phyloP scores from a whole-genome alignment of 139 green algal genomes.

The Tetraselmis striata region DNA sequence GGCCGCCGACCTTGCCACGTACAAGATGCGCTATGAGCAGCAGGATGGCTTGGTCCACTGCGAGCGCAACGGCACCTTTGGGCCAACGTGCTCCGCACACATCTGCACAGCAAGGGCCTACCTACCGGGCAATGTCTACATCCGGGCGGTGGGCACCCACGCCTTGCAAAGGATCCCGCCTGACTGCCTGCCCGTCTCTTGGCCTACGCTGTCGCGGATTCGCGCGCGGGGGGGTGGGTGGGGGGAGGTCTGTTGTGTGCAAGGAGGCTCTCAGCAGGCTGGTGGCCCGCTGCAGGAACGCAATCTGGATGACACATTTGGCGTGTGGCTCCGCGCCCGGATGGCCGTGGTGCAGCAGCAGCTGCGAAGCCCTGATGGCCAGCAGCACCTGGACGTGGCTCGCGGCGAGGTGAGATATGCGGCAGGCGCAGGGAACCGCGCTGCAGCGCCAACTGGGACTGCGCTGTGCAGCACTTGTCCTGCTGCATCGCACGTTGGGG shows the following conservation, averaged over 20 bases:
- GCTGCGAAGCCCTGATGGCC: not conserved
- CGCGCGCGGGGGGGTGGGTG: too few species aligned
- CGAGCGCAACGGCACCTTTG: not conserved
- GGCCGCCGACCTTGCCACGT: not conserved
- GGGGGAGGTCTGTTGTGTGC: too few species aligned
- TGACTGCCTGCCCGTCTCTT: too few species aligned
- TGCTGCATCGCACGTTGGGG: too few species aligned
- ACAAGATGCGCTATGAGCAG: not conserved
- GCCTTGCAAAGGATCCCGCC: too few species aligned
- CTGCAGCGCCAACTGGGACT: too few species aligned
- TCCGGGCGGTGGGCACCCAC: not conserved
- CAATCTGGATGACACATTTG: not conserved
- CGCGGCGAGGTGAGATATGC: not conserved
- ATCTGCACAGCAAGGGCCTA: not conserved
- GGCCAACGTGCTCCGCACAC: not conserved
- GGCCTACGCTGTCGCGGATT: too few species aligned
- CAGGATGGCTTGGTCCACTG: not conserved
- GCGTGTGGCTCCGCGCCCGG: not conserved
- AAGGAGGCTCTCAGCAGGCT: too few species aligned
- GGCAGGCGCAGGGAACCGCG: too few species aligned
- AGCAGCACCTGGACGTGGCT: not conserved
- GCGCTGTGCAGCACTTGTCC: too few species aligned
- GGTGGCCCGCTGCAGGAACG: not conserved
- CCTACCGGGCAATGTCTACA: not conserved
- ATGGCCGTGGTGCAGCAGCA: not conserved